Evolutionary conservation across 2,329 filamentous ascomycete genomes (phyloP).

Genomic region (Pestalotiopsis sp.): DNA sequence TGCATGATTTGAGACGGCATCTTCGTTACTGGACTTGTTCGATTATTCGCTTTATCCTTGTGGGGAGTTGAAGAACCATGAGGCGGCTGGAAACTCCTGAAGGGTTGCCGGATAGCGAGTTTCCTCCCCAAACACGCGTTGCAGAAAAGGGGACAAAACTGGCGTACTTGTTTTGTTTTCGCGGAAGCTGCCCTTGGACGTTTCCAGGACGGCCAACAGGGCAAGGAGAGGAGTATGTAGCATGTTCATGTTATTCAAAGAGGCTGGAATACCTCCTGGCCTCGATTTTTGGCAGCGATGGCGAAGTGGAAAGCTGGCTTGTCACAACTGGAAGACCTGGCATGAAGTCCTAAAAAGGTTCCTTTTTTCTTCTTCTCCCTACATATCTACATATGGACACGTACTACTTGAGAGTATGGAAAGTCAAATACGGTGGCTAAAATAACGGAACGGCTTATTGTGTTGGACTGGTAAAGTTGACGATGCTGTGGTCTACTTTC

Average conservation of each 20-base stretch:
- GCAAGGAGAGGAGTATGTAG: slow-evolving; percentile 24
- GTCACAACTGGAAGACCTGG: slow-evolving; percentile 30
- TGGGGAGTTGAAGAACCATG: slow-evolving; percentile 28
- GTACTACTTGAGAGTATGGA: slow-evolving; percentile 17
- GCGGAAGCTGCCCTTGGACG: slow-evolving; percentile 21
- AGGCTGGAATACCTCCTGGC: slow-evolving; percentile 18
- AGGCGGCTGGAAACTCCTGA: slow-evolving; percentile 32
- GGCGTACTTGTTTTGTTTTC: slow-evolving; percentile 34
- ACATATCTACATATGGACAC: slow-evolving; percentile 26
- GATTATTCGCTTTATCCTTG: slow-evolving; percentile 37
- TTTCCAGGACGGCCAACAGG: slow-evolving; percentile 18
- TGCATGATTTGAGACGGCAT: slow-evolving; percentile 54
- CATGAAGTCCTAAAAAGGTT: slow-evolving; percentile 36
- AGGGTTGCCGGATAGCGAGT: slow-evolving; percentile 26
- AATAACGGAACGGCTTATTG: slow-evolving; percentile 29
- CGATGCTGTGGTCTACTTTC: slow-evolving; percentile 24
- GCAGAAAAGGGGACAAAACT: slow-evolving; percentile 25
- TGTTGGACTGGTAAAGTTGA: slow-evolving; percentile 25
- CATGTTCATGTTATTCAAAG: slow-evolving; percentile 25
- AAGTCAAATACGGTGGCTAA: slow-evolving; percentile 24
- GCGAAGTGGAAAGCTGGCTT: slow-evolving; percentile 28
- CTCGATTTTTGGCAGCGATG: slow-evolving; percentile 22
- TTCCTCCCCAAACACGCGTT: slow-evolving; percentile 27
- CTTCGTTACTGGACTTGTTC: slow-evolving; percentile 43
- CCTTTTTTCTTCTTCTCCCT: slow-evolving; percentile 25